Base-by-base conservation (phyloP, 169 alveolate genomes). In the Plasmodium ovale region DNA sequence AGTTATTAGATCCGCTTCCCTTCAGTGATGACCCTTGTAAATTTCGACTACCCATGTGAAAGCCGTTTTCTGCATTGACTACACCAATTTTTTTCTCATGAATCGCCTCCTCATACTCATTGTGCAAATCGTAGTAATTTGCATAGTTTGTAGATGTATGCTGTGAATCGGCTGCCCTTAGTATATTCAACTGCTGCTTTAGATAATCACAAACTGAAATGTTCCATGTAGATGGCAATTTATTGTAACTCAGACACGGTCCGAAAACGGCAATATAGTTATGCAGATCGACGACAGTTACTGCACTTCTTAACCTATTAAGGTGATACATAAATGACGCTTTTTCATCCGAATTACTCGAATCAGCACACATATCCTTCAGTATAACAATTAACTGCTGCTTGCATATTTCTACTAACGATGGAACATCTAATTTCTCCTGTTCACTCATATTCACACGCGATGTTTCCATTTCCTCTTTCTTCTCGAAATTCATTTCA, bases 181-280 rank as follows among this genome's bases (percentile, higher is more conserved):
- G 70, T 58, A 71, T 70, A 67, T 84, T 84, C 35, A 84, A 44
- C 39, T 84, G 85, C 23, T 69, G 87, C 27, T 70, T 84, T 23
- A 84, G 60, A 59, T 84, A 84, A 44, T 84, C 87, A 6, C 77
- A 65, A 6, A 84, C 85, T 1, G 91, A 84, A 29, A 71, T 84
- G 37, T 70, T 70, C 91, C 91, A 84, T 0, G 91, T 70, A 37
- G 91, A 84, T 2, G 91, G 87, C 23, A 84, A 71, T 69, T 84
- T 71, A 49, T 84, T 71, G 19, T 58, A 84, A 60, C 88, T 77
- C 62, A 77, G 23, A 31, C 91, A 84, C 0, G 91, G 91, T 3
- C 91, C 91, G 31, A 84, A 84, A 1, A 84, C 87, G 19, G 91
- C 85, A n/a, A 84, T 84, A 60, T 84, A 84, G 14, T 69, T 69